Evolutionary conservation across 2,329 filamentous ascomycete genomes (phyloP).

Genomic region (Ceratocystis eucalypticola): DNA sequence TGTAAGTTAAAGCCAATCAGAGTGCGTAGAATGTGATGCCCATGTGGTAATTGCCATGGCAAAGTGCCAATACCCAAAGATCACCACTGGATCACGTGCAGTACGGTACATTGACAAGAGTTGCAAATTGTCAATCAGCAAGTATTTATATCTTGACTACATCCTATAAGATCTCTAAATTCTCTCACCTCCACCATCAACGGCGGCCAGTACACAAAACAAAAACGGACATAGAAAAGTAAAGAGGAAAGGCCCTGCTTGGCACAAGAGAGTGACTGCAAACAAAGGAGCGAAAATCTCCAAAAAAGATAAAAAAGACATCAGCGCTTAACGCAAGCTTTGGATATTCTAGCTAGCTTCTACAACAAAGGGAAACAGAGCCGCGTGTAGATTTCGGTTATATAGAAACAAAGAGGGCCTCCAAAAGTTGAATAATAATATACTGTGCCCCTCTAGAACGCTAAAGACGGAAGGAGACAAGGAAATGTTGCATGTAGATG

Average conservation of each 20-base stretch:
- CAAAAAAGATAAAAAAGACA: not conserved
- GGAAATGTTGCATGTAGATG: slow-evolving; percentile 1
- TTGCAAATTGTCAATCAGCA: not conserved
- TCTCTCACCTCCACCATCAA: no score
- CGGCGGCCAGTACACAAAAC: no score
- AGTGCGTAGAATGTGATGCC: no score
- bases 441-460: not conserved
- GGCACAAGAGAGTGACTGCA: not conserved
- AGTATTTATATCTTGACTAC: not conserved
- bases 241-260: not conserved
- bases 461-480: not conserved
- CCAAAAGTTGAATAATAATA: no score
- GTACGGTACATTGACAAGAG: not conserved
- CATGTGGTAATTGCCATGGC: no score
- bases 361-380: not conserved
- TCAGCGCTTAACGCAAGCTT: not conserved
- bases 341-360: not conserved
- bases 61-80: not conserved
- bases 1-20: no score
- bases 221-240: not conserved
- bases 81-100: not conserved
- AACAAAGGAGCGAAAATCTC: not conserved
- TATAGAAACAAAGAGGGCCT: no score
- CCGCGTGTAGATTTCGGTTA: not conserved
- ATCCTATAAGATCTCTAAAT: not conserved